Evolutionary conservation across 176 grass and related monocot species (phyloP).

Genomic region (Panicum miliaceum): DNA sequence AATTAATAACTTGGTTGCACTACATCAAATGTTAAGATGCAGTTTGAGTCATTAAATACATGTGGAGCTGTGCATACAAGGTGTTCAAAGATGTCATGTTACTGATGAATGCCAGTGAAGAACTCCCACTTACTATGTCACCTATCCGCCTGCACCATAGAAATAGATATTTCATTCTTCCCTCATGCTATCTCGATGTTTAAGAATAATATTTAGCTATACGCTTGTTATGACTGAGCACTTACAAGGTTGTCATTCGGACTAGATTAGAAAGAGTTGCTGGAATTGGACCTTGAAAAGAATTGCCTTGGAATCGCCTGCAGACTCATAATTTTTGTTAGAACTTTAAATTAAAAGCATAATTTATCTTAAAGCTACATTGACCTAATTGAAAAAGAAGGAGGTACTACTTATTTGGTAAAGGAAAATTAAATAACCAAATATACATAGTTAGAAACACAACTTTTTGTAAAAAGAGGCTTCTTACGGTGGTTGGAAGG

Average conservation of each 20-base stretch:
- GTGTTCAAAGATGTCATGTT: slow-evolving; percentile 21
- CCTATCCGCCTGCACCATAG: slow-evolving; percentile 2
- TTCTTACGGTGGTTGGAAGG: too few relatives aligned
- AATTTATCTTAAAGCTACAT: not conserved
- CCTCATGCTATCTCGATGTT: not conserved
- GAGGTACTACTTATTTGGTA: not conserved
- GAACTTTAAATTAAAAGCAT: not conserved
- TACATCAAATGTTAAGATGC: not conserved
- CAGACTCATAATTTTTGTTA: slow-evolving; percentile 10
- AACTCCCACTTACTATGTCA: slow-evolving; percentile 33
- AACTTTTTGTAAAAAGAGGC: too few relatives aligned
- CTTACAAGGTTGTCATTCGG: slow-evolving; percentile 61
- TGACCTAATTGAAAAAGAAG: not conserved
- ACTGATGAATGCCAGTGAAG: slow-evolving; percentile 15
- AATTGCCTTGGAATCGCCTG: slow-evolving; percentile 79
- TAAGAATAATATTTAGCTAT: not conserved
- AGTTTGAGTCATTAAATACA: not conserved
- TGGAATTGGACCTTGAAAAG: slow-evolving; percentile 77
- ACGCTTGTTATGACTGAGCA: not conserved
- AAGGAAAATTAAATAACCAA: not conserved
- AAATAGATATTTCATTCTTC: slow-evolving; percentile 3
- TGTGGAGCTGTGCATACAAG: not conserved
- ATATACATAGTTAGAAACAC: not conserved
- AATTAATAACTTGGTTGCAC: too few relatives aligned
- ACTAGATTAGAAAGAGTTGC: slow-evolving; percentile 55